Base-by-base conservation (phyloP, 768 basidiomycete species). In the Mycena latifolia region DNA sequence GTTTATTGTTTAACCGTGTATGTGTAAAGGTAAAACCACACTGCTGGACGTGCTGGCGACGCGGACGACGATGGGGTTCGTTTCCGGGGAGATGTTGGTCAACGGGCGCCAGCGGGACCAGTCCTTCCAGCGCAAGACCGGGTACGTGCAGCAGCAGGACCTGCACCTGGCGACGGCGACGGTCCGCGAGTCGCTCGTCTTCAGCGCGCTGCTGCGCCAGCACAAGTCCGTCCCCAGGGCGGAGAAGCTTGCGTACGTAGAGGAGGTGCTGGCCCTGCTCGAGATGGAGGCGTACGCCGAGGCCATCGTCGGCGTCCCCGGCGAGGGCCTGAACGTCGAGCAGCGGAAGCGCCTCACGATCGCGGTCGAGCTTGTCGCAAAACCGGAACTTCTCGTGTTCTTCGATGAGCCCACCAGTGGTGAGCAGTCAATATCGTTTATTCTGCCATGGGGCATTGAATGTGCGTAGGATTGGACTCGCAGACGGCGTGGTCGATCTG, bases 331-430 rank as follows among this genome's bases (percentile, higher is more conserved):
- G 11, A 78, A 77, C 55, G 80, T 81, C 62, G 79, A 81, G 63
- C 81, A 81, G 51, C 74, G 85, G 47, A 86, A 86, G 72, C 81
- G 84, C 27, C 75, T 86, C 27, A 85, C 85, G n/a, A n/a, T n/a
- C n/a, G n/a, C n/a, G n/a, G n/a, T n/a, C n/a, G n/a, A n/a, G n/a
- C n/a, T n/a, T n/a, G 85, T 82, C 35, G 82, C 85, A 63, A 85
- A 84, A 73, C 85, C 85, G 17, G 78, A 83, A 62, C 79, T 86
- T 0, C 76, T 87, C 1, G 78, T 85, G 25, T 88, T 89, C 81
- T 77, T 88, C 17, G 88, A 89, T 70, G 87, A 89, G 68, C 88
- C 88, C 0, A 89, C 88, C 1, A 85, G 84, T 46, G 85, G 65
- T 66, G 12, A n/a, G n/a, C n/a, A 43, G 65, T 22, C 6, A 6